A percentile compares a stretch with the other conserved stretches of the same genome.
phyloP scores from a whole-genome alignment of 2,329 filamentous ascomycete genomes.

The Escovopsis sp. region DNA sequence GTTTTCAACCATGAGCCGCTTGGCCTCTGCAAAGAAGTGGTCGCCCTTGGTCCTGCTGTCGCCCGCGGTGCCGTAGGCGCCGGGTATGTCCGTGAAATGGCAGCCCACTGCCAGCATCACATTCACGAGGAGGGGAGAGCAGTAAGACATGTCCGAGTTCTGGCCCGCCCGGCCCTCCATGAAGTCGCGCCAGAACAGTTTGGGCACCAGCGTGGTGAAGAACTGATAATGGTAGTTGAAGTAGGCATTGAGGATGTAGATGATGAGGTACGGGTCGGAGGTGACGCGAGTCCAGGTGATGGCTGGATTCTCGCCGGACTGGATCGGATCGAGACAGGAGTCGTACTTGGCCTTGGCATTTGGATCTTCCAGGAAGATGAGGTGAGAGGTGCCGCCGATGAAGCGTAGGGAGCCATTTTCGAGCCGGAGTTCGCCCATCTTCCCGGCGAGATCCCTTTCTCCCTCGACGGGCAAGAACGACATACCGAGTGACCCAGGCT shows the following conservation, averaged over 20 bases:
- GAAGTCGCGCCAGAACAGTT: conserved; percentile 78
- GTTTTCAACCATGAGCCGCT: conserved; percentile 74
- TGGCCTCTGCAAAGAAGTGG: conserved; percentile 91
- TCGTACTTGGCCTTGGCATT: conserved; percentile 23
- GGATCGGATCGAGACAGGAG: conserved; percentile 31
- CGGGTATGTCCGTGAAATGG: conserved; percentile 71
- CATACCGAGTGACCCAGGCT: conserved; percentile 25
- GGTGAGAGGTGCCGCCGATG: conserved; percentile 85
- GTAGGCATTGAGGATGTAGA: conserved; percentile 91
- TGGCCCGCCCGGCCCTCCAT: conserved; percentile 48
- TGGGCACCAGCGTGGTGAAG: conserved; percentile 81
- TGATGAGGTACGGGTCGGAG: conserved; percentile 60
- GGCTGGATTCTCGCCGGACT: conserved; percentile 50
- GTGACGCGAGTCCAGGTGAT: conserved; percentile 83
- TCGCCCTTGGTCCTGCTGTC: conserved; percentile 82
- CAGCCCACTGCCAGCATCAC: conserved; percentile 86
- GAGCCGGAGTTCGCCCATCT: conserved; percentile 81
- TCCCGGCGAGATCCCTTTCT: conserved; percentile 74
- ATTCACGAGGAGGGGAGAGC: conserved; percentile 81
- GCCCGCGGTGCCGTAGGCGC: conserved; percentile 53
- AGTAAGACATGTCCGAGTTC: conserved; percentile 48
- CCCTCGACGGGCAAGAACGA: conserved; percentile 31
- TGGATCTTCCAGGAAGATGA: conserved; percentile 60
- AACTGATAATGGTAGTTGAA: conserved; percentile 97
- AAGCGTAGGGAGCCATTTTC: conserved; percentile 82